phyloP scores from a whole-genome alignment of 352 stramenopile genomes.

The Pythium rishiriense region DNA sequence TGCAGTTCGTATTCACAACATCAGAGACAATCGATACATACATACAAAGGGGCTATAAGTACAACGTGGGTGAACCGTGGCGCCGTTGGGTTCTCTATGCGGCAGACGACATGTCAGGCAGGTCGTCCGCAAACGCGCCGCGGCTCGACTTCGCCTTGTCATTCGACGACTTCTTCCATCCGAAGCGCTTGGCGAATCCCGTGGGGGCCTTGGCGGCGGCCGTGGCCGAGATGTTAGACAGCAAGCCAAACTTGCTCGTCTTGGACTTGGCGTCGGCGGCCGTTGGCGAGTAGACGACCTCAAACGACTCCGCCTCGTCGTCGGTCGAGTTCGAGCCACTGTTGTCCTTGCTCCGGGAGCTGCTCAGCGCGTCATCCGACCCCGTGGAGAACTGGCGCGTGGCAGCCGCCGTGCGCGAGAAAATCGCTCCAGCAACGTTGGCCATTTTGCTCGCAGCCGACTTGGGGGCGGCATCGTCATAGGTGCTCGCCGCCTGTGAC shows the following conservation, averaged over 20 bases:
- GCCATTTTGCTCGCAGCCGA: constrained; percentile 26
- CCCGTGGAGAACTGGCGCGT: constrained; percentile 18
- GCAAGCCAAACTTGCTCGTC: constrained; percentile 43
- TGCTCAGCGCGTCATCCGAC: constrained; percentile 18
- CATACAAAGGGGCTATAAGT: not conserved
- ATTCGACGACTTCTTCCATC: constrained; percentile 40
- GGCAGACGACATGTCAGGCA: constrained; percentile 17
- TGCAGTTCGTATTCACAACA: constrained; percentile 3
- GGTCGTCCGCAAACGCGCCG: constrained; percentile 23
- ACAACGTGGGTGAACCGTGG: not conserved
- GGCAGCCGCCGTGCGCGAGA: constrained; percentile 21
- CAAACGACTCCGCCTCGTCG: constrained; percentile 20
- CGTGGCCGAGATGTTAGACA: constrained; percentile 37
- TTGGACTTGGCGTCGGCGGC: constrained; percentile 32
- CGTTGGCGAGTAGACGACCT: constrained; percentile 26
- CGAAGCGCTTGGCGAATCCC: constrained; percentile 46
- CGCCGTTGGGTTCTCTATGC: constrained; percentile 4
- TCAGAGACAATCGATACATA: not conserved
- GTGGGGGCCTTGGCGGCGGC: constrained; percentile 29
- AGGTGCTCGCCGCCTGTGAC: constrained; percentile 13
- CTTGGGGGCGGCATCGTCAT: constrained; percentile 22
- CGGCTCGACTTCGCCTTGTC: constrained; percentile 25
- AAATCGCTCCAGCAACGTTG: constrained; percentile 20
- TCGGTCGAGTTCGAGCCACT: constrained; percentile 22
- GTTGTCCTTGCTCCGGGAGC: constrained; percentile 13